A percentile compares a stretch with the other conserved stretches of the same genome.
phyloP scores from a whole-genome alignment of 164 flowering plant genomes.

The Aristolochia californica region DNA sequence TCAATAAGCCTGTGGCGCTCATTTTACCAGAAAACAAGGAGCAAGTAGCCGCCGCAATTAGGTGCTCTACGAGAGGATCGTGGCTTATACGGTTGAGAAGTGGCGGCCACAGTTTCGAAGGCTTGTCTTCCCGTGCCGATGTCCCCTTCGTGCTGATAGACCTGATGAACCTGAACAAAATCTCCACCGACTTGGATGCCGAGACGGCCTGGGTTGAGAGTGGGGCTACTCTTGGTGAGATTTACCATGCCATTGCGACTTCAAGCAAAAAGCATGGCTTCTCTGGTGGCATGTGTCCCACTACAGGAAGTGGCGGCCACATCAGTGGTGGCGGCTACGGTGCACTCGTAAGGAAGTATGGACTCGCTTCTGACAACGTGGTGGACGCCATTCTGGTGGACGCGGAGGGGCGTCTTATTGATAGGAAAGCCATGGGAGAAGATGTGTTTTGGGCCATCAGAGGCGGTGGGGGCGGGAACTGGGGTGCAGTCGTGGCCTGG shows the following conservation, averaged over 20 bases:
- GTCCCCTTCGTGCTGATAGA: slow-evolving; percentile 13
- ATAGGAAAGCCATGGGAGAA: slow-evolving; percentile 14
- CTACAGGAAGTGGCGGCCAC: slow-evolving; percentile 13
- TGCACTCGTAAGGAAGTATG: slow-evolving; percentile 16
- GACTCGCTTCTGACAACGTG: slow-evolving; percentile 18
- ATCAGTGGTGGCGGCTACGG: slow-evolving; percentile 23
- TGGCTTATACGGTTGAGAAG: slow-evolving; percentile 12
- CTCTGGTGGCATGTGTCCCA: slow-evolving; percentile 12
- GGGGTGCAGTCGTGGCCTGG: slow-evolving; percentile 16
- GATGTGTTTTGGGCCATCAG: slow-evolving; percentile 19
- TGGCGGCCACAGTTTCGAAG: slow-evolving; percentile 17
- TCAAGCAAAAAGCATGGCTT: slow-evolving; percentile 10
- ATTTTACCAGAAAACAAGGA: slow-evolving; percentile 5
- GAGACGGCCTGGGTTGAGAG: slow-evolving; percentile 17
- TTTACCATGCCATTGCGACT: slow-evolving; percentile 7
- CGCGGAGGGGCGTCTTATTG: slow-evolving; percentile 7
- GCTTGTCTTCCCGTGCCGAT: slow-evolving; percentile 11
- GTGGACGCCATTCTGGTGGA: slow-evolving; percentile 15
- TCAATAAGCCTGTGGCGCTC: slow-evolving; percentile 2
- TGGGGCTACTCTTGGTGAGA: slow-evolving; percentile 15
- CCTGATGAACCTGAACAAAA: slow-evolving; percentile 9
- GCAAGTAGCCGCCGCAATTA: slow-evolving; percentile 1
- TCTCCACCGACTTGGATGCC: slow-evolving; percentile 6
- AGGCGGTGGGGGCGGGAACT: slow-evolving; percentile 16
- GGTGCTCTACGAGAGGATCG: slow-evolving; percentile 5